phyloP scores from a whole-genome alignment of 2,329 filamentous ascomycete genomes.

The Monilinia fructicola region DNA sequence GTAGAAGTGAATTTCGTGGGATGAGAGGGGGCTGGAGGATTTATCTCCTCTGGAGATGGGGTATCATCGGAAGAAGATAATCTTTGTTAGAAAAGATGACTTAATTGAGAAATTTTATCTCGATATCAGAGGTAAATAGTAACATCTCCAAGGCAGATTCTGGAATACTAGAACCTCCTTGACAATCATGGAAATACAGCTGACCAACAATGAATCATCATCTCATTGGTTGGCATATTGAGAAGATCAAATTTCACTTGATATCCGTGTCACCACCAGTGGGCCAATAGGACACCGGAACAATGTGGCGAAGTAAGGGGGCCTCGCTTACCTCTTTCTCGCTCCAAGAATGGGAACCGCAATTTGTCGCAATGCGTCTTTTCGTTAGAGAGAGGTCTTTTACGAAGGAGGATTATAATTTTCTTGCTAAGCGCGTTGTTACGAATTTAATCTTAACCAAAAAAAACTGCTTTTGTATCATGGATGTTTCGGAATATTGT shows the following conservation, averaged over 20 bases:
- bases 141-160: not conserved
- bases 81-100: not conserved
- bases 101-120: not conserved
- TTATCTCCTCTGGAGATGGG: constrained; percentile 25
- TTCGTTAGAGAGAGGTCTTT: no score
- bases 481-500: no score
- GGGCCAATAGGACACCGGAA: constrained; percentile 7
- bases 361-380: not conserved
- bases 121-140: not conserved
- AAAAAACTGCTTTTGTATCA: no score
- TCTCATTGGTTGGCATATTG: not conserved
- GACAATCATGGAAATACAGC: not conserved
- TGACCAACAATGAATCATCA: not conserved
- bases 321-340: constrained; percentile 14
- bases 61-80: not conserved
- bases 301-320: constrained; percentile 4
- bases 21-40: not conserved
- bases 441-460: no score
- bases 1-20: not conserved
- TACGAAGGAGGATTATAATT: no score
- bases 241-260: not conserved
- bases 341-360: constrained; percentile 4
- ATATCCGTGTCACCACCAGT: not conserved
- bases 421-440: no score
- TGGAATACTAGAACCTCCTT: not conserved